A percentile compares a stretch with the other conserved stretches of the same genome.
Conservation (phyloP, 202 grass and related monocot genomes). For the Hordeum pubiflorum region DNA sequence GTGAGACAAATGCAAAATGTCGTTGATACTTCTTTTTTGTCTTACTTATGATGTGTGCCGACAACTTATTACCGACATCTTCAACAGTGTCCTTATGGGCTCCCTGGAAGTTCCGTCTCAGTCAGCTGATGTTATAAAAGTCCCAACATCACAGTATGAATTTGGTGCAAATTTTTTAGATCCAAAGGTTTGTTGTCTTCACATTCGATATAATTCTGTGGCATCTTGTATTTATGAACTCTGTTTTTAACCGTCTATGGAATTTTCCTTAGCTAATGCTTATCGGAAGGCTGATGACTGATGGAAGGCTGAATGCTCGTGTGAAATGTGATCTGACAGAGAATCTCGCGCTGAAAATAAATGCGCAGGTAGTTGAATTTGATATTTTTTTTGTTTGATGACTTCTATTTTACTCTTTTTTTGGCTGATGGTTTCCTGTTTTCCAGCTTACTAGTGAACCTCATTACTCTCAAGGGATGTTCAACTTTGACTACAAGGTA, state of each 20-base stretch:
- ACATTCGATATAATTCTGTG: background rate
- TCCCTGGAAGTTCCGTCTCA: constrained; percentile 86
- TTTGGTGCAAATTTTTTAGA: constrained; percentile 98
- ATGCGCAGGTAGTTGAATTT: constrained; percentile 71
- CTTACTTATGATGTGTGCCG: constrained; percentile 15
- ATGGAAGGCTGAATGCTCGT: constrained; percentile 94
- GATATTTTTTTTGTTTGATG: constrained; percentile 26
- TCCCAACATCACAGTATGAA: constrained; percentile 86
- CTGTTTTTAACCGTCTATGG: constrained; percentile 6
- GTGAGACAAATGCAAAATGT: constrained; percentile 22
- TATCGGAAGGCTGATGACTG: constrained; percentile 84
- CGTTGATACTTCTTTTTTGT: background rate
- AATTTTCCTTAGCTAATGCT: constrained; percentile 71
- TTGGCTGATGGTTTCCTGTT: constrained; percentile 18
- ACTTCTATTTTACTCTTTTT: background rate
- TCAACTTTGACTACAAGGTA: constrained; percentile 99
- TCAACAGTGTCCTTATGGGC: constrained; percentile 85
- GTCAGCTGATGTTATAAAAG: constrained; percentile 72
- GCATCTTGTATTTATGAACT: constrained; percentile 11
- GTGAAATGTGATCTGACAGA: constrained; percentile 96
- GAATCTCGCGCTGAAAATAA: constrained; percentile 77
- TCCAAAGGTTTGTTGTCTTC: constrained; percentile 64
- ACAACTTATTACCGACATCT: background rate
- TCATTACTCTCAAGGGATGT: constrained; percentile 99
- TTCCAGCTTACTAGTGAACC: constrained; percentile 88